A percentile compares a stretch with the other conserved stretches of the same genome.
Evolutionary conservation across 345 rosid species (phyloP).

Genomic region (Salix suchowensis): DNA sequence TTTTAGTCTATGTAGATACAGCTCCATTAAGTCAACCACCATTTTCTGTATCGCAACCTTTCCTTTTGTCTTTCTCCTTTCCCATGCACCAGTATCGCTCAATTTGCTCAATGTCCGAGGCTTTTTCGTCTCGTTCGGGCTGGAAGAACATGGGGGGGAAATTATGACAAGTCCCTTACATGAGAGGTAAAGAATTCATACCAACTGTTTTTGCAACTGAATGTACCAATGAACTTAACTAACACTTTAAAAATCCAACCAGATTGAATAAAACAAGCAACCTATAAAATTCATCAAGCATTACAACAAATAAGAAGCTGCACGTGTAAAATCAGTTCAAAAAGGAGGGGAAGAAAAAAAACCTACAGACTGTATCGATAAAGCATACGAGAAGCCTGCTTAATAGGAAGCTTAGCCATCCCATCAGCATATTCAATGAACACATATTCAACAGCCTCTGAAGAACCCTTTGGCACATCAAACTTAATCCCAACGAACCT

Average conservation of each 20-base stretch:
- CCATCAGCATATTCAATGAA: slow-evolving; percentile 92
- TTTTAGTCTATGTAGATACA: slow-evolving; percentile 81
- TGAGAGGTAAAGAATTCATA: neutral
- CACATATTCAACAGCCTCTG: slow-evolving; percentile 67
- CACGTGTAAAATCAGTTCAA: neutral
- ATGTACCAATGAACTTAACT: neutral
- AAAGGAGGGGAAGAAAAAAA: slow-evolving; percentile 5
- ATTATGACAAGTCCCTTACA: neutral
- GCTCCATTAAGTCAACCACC: slow-evolving; percentile 97
- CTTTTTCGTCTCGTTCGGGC: slow-evolving; percentile 78
- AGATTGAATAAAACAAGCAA: neutral
- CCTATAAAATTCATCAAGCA: neutral
- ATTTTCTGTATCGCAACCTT: slow-evolving; percentile 94
- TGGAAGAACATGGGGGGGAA: slow-evolving; percentile 23
- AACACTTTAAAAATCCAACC: neutral
- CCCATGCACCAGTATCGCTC: slow-evolving; percentile 76
- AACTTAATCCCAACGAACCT: slow-evolving; percentile 80
- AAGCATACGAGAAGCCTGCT: slow-evolving; percentile 83
- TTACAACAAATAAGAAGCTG: neutral
- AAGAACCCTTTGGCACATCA: slow-evolving; percentile 57
- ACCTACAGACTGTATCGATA: slow-evolving; percentile 83
- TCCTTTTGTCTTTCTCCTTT: slow-evolving; percentile 88
- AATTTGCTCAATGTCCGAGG: slow-evolving; percentile 80
- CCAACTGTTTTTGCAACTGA: neutral
- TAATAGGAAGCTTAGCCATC: slow-evolving; percentile 93